A percentile compares a stretch with the other conserved stretches of the same genome.
These are phyloP conservation scores for Hanseniaspora opuntiae DNA, from an alignment of 805 yeast species.

Conservation along the genomic window DNA sequence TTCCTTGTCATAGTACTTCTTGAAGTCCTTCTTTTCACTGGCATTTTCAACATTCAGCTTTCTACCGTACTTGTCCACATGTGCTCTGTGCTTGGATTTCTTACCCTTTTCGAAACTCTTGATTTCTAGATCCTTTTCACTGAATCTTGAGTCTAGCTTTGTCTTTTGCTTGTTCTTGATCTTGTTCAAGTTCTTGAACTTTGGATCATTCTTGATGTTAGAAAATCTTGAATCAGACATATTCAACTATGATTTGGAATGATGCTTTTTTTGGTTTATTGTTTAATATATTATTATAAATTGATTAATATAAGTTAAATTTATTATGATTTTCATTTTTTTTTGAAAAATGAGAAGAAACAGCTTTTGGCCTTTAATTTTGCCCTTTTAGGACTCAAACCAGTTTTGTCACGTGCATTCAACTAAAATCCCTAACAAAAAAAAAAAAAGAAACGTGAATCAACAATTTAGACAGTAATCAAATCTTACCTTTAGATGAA, in stretches of 20 bases:
- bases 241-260: constrained; percentile 21
- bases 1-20: constrained; percentile 47
- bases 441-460: no score
- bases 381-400: not conserved
- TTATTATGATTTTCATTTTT: not conserved
- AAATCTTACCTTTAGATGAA: constrained; percentile 13
- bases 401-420: not conserved
- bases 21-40: constrained; percentile 39
- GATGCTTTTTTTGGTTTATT: not conserved
- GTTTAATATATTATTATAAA: not conserved
- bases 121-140: constrained; percentile 45
- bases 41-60: constrained; percentile 32
- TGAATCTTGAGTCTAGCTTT: constrained; percentile 76
- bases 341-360: not conserved
- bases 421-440: not conserved
- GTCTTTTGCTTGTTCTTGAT: constrained; percentile 64
- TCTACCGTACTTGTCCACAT: constrained; percentile 79
- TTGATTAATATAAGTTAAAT: no score
- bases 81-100: constrained; percentile 38
- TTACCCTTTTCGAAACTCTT: constrained; percentile 4
- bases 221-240: constrained; percentile 65
- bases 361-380: not conserved
- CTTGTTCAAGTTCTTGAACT: constrained; percentile 42
- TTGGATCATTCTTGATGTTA: constrained; percentile 71
- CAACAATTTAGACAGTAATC: constrained; percentile 12